Percentiles rank a stretch among this genome's conserved stretches.
Evolutionary conservation across 768 basidiomycete species (phyloP).

Genomic region (Pulveroboletus frians): DNA sequence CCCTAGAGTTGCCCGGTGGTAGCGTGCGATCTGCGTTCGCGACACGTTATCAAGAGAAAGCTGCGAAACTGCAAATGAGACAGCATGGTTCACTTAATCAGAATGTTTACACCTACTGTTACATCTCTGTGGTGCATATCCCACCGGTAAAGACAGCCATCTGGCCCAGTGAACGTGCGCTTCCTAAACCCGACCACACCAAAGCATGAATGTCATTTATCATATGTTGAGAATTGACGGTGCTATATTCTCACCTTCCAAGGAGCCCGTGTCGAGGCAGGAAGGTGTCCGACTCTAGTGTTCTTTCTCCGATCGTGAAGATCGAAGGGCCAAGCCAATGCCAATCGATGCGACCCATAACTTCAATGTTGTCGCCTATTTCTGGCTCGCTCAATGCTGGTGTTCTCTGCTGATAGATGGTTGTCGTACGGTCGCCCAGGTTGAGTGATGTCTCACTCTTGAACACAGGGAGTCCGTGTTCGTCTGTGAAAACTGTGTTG

Average conservation of each 20-base stretch:
- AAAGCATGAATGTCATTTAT: neutral
- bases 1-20: slow-evolving; percentile 21
- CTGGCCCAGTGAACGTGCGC: slow-evolving; percentile 29
- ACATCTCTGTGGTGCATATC: slow-evolving; percentile 12
- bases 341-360: slow-evolving; percentile 33
- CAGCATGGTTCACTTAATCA: neutral
- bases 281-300: slow-evolving; percentile 23
- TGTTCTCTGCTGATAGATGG: slow-evolving; percentile 11
- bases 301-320: slow-evolving; percentile 27
- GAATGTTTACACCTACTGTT: slow-evolving; percentile 3
- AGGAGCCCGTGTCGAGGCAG: slow-evolving; percentile 16
- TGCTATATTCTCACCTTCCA: slow-evolving; percentile 8
- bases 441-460: slow-evolving; percentile 23
- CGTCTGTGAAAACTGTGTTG: slow-evolving; percentile 27
- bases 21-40: slow-evolving; percentile 13
- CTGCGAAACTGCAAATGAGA: slow-evolving; percentile 4
- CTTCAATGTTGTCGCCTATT: slow-evolving; percentile 20
- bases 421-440: slow-evolving; percentile 14
- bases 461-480: slow-evolving; percentile 22
- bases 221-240: neutral
- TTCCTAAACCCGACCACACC: slow-evolving; percentile 5
- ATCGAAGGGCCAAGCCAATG: slow-evolving; percentile 25
- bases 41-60: slow-evolving; percentile 19
- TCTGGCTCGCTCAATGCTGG: neutral
- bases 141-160: slow-evolving; percentile 33